Evolutionary conservation across 257 asterid genomes (phyloP), one percentile per base, ranked within the genome.

Genomic region (Fraxinus anomala): DNA sequence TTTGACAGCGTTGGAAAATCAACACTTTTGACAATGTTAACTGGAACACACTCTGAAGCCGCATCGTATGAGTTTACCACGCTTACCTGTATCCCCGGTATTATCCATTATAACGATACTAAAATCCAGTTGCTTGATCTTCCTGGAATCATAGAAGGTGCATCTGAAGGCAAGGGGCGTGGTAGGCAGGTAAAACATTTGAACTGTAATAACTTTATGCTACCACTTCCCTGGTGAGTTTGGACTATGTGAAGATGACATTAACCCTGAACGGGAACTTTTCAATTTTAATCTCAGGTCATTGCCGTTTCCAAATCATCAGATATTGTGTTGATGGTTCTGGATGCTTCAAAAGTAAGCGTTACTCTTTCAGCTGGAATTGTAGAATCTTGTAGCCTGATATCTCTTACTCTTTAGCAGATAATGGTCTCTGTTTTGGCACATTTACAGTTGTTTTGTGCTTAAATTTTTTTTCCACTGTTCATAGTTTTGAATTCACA

Each of bases 141-240:
- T 85, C 99, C 99, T 76, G 99, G 99, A 83, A 95, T 95, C 83
- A 95, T 95, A 47, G 99, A 95, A 86, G 99, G 99, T 73, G 99
- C 99, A 47, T 91, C 99, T 68, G 99, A 96, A 89, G 99, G 99
- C 82, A 96, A 96, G 89, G 99, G 99, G 76, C 99, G 99, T 86
- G 99, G 99, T 88, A 89, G 99, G 82, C 99, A 96, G 98, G 99
- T 93, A 71, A 72, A 31, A 14, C 39, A 54, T 59, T 78, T 77
- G 65, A 66, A 40, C 79, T 68, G 16, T 49, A 31, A 75, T 13
- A 10, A 63, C 69, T 14, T 42, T 33, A 47, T 16, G 24, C 33
- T 33, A 11, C 47, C 51, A 76, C 34, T 79, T 54, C 2, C 66
- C 63, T 34, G 40, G 49, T 63, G 81, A 36, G 34, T 51, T 21